phyloP scores from a whole-genome alignment of 2,329 filamentous ascomycete species.

The Colletotrichum navitas region DNA sequence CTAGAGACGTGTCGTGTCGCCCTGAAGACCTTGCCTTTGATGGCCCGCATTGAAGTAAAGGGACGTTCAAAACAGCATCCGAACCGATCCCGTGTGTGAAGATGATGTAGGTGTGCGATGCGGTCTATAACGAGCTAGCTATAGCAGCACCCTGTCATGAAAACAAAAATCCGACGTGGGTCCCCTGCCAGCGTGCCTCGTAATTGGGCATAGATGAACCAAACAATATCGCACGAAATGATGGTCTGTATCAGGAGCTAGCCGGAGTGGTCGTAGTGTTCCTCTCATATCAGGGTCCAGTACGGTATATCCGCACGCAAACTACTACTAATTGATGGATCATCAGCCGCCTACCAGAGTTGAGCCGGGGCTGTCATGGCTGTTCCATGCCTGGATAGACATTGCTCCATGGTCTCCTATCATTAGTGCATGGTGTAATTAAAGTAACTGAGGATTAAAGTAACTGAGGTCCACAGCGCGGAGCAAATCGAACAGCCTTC shows the following conservation, averaged over 20 bases:
- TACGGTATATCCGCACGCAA: not conserved
- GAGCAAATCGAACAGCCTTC: slow-evolving; percentile 10
- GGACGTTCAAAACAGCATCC: slow-evolving; percentile 22
- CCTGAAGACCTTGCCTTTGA: slow-evolving; percentile 22
- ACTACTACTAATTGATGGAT: not conserved
- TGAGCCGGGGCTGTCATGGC: not conserved
- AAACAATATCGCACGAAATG: slow-evolving; percentile 41
- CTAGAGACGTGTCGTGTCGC: not conserved
- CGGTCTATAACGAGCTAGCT: not conserved
- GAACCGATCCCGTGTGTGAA: slow-evolving; percentile 5
- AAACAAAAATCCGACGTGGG: slow-evolving; percentile 23
- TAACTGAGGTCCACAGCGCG: slow-evolving; percentile 14
- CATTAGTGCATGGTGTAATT: slow-evolving; percentile 21
- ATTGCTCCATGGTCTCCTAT: not conserved
- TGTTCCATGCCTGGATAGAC: not conserved
- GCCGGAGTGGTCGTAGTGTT: slow-evolving; percentile 8
- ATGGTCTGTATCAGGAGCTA: slow-evolving; percentile 32
- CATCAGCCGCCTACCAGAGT: slow-evolving; percentile 9
- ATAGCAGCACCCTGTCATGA: slow-evolving; percentile 29
- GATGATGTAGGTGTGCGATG: slow-evolving; percentile 17
- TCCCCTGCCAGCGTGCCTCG: not conserved
- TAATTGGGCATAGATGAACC: slow-evolving; percentile 26
- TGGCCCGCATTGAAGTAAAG: slow-evolving; percentile 19
- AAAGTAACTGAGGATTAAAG: too few relatives aligned
- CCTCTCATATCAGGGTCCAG: slow-evolving; percentile 22